Conservation (phyloP, 2,329 filamentous ascomycete genomes). For the Pyricularia sp. region DNA sequence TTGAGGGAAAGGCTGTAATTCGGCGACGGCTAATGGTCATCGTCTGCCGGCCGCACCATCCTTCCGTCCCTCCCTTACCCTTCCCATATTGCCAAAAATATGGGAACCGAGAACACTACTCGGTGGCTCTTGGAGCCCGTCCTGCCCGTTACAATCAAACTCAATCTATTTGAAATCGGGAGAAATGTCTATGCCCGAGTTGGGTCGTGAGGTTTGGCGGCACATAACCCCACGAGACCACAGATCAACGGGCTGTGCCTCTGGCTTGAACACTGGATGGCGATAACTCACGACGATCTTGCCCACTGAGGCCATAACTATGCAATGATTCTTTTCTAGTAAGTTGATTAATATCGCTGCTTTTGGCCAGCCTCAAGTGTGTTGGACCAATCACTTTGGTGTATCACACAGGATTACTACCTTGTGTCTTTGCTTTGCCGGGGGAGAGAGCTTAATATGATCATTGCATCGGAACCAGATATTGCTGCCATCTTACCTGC, state of each 20-base stretch:
- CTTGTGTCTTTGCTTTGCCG: not conserved
- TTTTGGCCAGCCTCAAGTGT: not conserved
- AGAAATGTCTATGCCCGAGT: not conserved
- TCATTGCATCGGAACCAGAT: not conserved
- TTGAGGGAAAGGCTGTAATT: not conserved
- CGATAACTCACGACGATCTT: not conserved
- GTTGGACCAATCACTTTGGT: not conserved
- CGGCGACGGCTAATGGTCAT: not conserved
- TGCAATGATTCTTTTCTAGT: not conserved
- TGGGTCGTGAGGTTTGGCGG: not conserved
- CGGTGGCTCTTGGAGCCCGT: not conserved
- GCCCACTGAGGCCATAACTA: not conserved
- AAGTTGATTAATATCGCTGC: not conserved
- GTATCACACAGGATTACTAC: not conserved
- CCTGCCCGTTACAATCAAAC: not conserved
- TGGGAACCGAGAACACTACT: not conserved
- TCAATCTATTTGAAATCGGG: not conserved
- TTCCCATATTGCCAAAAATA: not conserved
- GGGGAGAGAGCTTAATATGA: not conserved
- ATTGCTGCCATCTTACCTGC: not conserved
- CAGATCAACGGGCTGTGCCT: not conserved
- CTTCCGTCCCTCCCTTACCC: not conserved
- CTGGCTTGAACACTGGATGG: not conserved
- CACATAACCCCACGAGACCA: not conserved
- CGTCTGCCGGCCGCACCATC: not conserved